A percentile compares a stretch with the other conserved stretches of the same genome.
Conservation (phyloP, 208 protist species). For the Trypanosoma scelopori region DNA sequence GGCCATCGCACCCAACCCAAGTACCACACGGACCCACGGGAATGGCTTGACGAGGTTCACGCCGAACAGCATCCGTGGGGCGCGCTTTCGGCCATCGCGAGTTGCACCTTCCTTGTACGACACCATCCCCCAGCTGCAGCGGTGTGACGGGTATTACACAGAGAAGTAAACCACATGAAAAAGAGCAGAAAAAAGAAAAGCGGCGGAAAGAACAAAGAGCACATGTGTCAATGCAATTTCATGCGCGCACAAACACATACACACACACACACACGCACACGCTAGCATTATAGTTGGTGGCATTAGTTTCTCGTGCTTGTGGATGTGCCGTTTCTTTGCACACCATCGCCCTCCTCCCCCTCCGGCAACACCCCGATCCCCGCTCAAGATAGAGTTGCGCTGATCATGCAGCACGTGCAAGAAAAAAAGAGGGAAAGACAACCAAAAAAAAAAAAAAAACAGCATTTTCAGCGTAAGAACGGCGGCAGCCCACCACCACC, state of each 20-base stretch:
- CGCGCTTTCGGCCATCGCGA: constrained; percentile 72
- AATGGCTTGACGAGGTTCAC: constrained; percentile 61
- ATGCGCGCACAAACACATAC: neutral
- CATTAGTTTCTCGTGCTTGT: too few relatives aligned
- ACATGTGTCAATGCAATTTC: neutral
- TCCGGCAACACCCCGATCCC: too few relatives aligned
- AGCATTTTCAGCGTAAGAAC: neutral
- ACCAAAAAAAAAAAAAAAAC: constrained; percentile 2
- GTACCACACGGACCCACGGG: constrained; percentile 58
- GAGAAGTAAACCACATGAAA: constrained; percentile 18
- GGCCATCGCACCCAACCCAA: constrained; percentile 50
- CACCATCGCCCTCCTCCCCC: too few relatives aligned
- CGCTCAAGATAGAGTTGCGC: neutral
- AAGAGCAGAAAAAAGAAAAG: constrained; percentile 14
- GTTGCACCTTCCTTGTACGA: constrained; percentile 51
- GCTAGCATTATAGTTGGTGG: too few relatives aligned
- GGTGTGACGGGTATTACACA: constrained; percentile 10
- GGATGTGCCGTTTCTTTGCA: too few relatives aligned
- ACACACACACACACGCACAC: neutral
- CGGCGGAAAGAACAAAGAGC: constrained; percentile 10
- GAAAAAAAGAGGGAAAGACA: neutral
- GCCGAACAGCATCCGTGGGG: constrained; percentile 72
- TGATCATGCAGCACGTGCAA: neutral
- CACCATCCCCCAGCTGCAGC: constrained; percentile 22
- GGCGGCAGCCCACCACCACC: neutral